Conservation (phyloP, 192 early-diverging fungal species). For the Rhizoclosmatium globosum region DNA sequence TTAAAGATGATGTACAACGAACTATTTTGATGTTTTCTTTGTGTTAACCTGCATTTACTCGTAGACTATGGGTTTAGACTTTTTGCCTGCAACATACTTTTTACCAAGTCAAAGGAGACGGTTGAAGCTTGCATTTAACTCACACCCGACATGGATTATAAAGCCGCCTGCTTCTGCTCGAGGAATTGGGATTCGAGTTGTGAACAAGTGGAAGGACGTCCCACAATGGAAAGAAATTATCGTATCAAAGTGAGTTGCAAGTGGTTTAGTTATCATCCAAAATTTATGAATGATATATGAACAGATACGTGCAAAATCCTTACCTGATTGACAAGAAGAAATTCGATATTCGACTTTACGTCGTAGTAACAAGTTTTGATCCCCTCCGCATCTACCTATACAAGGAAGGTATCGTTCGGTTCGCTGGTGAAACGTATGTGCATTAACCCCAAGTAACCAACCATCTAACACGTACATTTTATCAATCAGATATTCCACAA, state of each 20-base stretch:
- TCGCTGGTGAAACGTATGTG: slow-evolving; percentile 47
- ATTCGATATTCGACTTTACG: slow-evolving; percentile 57
- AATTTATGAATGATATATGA: not conserved
- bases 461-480: not conserved
- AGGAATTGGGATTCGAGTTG: slow-evolving; percentile 55
- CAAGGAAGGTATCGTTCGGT: slow-evolving; percentile 49
- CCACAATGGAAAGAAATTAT: slow-evolving; percentile 48
- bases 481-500: slow-evolving; percentile 29
- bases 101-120: slow-evolving; percentile 40
- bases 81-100: slow-evolving; percentile 55
- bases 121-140: slow-evolving; percentile 43
- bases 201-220: slow-evolving; percentile 45
- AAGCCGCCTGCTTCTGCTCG: slow-evolving; percentile 62
- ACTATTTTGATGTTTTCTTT: not conserved
- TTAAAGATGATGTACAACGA: slow-evolving; percentile 27
- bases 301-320: slow-evolving; percentile 52
- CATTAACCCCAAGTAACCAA: not conserved
- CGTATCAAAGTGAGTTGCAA: slow-evolving; percentile 40
- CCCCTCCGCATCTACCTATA: slow-evolving; percentile 52
- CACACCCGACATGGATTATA: slow-evolving; percentile 53
- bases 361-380: slow-evolving; percentile 56
- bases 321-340: slow-evolving; percentile 54
- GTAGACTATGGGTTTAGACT: slow-evolving; percentile 34
- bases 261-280: not conserved
- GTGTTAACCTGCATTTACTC: not conserved